Base-by-base conservation (phyloP, 768 basidiomycete genomes). In the Exsudoporus frostii region DNA sequence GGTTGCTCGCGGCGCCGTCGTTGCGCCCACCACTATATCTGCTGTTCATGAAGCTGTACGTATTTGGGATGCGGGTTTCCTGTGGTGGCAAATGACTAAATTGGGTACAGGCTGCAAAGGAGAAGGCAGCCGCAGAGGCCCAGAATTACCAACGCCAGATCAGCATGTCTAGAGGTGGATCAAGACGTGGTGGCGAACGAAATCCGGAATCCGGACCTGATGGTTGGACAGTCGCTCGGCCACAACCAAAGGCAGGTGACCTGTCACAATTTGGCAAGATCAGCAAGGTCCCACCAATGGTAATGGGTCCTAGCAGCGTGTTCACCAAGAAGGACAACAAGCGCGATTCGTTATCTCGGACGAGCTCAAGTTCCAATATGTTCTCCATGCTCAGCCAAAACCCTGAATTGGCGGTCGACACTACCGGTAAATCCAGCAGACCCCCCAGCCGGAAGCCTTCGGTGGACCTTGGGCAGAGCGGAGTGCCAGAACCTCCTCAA, bases 211-310 rank as follows among this genome's bases (percentile, higher is more conserved):
- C 78, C 50, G 84, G 83, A 25, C 79, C 86, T 29, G 94, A 98
- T 54, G 91, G 91, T n/a, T 98, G 95, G 94, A 82, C 88, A 27
- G 72, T 73, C 36, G 48, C 79, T 33, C 82, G 84, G 22, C 80
- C 83, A 25, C 82, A 82, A 37, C 72, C 87, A 51, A 88, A 92
- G 73, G 91, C 85, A 45, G 92, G 92, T 20, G 91, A 95, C 69
- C 76, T 95, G 48, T 86, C 88, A 39, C 80, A 87, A 55, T 95
- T 96, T 59, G 92, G 93, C 60, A 92, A 94, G 76, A 88, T 96
- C 67, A 85, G 73, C 65, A 82, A 81, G 73, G 80, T 83, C 30
- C 74, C 80, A 7, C 76, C 85, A 1, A 82, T 88, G 71, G 83
- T 84, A 1, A 90, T 97, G 67, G 92, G 91, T 7, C 92, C 94